phyloP scores from a whole-genome alignment of 2,329 filamentous ascomycete species.

The Fusarium temperatum region DNA sequence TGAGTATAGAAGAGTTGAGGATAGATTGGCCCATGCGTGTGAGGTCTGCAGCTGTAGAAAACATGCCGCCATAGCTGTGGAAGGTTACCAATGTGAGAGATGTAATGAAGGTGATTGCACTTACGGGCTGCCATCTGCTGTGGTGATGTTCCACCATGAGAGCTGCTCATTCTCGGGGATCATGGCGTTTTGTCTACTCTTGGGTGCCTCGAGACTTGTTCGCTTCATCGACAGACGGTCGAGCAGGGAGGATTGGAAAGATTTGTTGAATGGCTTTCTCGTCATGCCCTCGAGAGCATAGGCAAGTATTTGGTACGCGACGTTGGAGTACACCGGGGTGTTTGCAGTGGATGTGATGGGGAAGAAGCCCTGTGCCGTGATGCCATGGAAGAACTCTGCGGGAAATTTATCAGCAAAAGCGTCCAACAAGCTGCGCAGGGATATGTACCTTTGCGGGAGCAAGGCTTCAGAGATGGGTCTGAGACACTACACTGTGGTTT shows the following conservation, averaged over 20 bases:
- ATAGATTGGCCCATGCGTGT: slow-evolving; percentile 4
- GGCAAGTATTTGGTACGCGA: slow-evolving; percentile 4
- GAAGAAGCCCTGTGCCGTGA: not conserved
- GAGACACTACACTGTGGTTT: not conserved
- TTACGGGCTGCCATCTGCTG: not conserved
- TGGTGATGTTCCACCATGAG: not conserved
- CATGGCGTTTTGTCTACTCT: not conserved
- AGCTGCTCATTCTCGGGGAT: not conserved
- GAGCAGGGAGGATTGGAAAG: not conserved
- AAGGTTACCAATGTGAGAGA: not conserved
- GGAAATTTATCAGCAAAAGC: not conserved
- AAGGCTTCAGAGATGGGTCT: not conserved
- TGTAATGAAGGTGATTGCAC: rapidly evolving
- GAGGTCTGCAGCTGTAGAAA: slow-evolving; percentile 10
- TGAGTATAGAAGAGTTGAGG: not conserved
- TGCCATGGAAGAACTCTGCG: not conserved
- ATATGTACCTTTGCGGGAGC: not conserved
- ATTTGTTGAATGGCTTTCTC: not conserved
- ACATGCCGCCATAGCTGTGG: slow-evolving; percentile 3
- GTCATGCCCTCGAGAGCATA: slow-evolving; percentile 11
- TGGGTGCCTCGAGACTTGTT: not conserved
- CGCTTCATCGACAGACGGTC: not conserved
- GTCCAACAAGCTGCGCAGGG: rapidly evolving
- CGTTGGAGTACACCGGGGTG: slow-evolving; percentile 11
- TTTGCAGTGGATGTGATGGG: not conserved